A percentile compares a stretch with the other conserved stretches of the same genome.
Evolutionary conservation across 2,329 filamentous ascomycete genomes (phyloP).

Genomic region (Fusarium beomiforme): DNA sequence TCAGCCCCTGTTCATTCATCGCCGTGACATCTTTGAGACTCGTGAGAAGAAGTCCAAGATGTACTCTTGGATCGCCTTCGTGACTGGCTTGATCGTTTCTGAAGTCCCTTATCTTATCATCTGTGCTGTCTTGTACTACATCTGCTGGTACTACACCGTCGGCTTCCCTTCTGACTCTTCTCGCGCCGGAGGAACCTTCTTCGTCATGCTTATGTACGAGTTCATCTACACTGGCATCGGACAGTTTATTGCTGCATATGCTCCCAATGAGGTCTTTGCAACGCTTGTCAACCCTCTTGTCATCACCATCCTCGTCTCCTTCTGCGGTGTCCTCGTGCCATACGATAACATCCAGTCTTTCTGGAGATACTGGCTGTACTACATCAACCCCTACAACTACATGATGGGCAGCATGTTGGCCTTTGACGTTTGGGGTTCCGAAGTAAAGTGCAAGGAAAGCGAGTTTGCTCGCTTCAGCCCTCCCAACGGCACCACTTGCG

Average conservation of each 20-base stretch:
- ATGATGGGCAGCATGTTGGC: constrained; percentile 65
- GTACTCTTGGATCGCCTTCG: constrained; percentile 70
- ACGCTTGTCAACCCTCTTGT: constrained; percentile 66
- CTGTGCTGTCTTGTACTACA: constrained; percentile 59
- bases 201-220: constrained; percentile 68
- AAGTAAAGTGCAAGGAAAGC: constrained; percentile 56
- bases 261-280: constrained; percentile 69
- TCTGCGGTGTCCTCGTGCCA: constrained; percentile 80
- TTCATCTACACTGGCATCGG: constrained; percentile 70
- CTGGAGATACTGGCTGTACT: constrained; percentile 75
- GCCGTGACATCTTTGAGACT: constrained; percentile 59
- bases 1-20: constrained; percentile 59
- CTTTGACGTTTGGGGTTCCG: constrained; percentile 59
- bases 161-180: constrained; percentile 57
- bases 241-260: constrained; percentile 71
- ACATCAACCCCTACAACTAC: constrained; percentile 70
- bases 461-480: constrained; percentile 66
- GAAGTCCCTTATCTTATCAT: constrained; percentile 58
- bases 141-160: constrained; percentile 68
- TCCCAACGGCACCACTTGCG: constrained; percentile 63
- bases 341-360: constrained; percentile 70
- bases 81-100: constrained; percentile 60
- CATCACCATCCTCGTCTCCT: constrained; percentile 69
- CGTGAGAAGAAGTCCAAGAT: constrained; percentile 62
- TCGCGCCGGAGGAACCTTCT: constrained; percentile 62